phyloP scores from a whole-genome alignment of 805 yeast genomes.

The Yarrowia porcina region DNA sequence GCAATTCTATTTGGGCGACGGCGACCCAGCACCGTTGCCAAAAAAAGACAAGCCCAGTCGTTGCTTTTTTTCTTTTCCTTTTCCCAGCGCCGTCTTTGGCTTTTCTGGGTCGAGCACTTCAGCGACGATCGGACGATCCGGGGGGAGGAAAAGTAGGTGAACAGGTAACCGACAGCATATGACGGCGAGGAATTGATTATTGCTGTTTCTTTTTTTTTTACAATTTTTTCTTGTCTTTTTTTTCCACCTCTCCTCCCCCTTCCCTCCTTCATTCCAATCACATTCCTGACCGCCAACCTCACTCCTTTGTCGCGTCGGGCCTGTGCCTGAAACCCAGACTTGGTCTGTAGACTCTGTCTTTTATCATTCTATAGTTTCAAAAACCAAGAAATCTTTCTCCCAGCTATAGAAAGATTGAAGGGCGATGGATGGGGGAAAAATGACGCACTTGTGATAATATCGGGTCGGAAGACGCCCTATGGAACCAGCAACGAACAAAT shows the following conservation, averaged over 20 bases:
- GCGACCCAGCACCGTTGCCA: slow-evolving; percentile 8
- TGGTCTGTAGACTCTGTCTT: too few species aligned
- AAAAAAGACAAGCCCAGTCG: neutral
- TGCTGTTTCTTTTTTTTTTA: neutral
- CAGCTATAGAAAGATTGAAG: too few species aligned
- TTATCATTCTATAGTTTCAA: too few species aligned
- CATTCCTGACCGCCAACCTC: neutral
- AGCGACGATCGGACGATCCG: slow-evolving; percentile 12
- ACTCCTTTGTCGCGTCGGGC: slow-evolving; percentile 10
- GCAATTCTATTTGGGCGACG: neutral
- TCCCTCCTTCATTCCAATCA: neutral
- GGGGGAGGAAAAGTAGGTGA: too few species aligned
- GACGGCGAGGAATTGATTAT: too few species aligned
- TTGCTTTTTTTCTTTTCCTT: neutral
- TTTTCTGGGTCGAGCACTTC: neutral
- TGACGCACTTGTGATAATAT: too few species aligned
- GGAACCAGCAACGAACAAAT: too few species aligned
- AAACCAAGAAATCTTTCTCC: too few species aligned
- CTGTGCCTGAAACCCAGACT: neutral
- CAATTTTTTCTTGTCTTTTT: neutral
- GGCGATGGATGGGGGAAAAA: too few species aligned
- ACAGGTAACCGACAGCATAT: too few species aligned
- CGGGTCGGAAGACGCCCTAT: too few species aligned
- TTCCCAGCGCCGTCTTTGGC: neutral
- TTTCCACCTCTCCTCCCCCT: neutral